Evolutionary conservation across 495 filamentous ascomycete species (phyloP), one percentile per base, ranked within the genome.

Genomic region (Penicilliopsis zonata): DNA sequence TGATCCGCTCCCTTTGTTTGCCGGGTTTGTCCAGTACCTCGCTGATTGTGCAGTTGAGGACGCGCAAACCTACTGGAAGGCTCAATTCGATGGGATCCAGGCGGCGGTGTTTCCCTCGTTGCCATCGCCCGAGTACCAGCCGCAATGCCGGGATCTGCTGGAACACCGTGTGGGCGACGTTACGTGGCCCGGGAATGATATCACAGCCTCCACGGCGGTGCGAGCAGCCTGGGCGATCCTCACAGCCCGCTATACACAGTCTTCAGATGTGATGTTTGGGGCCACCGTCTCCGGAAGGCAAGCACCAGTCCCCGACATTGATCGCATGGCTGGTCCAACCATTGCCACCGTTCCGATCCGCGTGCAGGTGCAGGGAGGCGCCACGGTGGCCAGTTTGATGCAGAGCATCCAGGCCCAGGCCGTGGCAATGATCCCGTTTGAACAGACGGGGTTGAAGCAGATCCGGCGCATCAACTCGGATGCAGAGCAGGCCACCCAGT

Each of bases 161-260:
- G 9, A 18, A 1, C 28, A 36, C 30, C 16, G 18, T 9, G 12
- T 21, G 12, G 5, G 10, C n/a, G 23, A 10, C 16, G n/a, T 29
- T 4, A 9, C 9, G 8, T 31, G 9, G 26, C 6, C 13, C 4
- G 4, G 3, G 1, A 5, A 5, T 20, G 18, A 10, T 16, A 5
- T 13, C 34, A 56, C 55, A 1, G 28, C 49, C 18, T n/a, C 31
- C 9, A 28, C 31, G 5, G 6, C 26, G n/a, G 31, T 64, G 17
- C 52, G 62, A 18, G 41, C 57, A 16, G 57, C 50, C 5, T 67
- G 64, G 65, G 52, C 49, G 10, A 30, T 67, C 3, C 46, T 65
- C 0, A 41, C 63, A 15, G 38, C 46, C 14, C 38, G 33, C 4
- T 61, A 65, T 40, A 57, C 56, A 4, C 47, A 48, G 7, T 53